These are phyloP conservation scores for Colletotrichum sp. DNA, from an alignment of 2,329 filamentous ascomycete genomes.

Conservation along the genomic window DNA sequence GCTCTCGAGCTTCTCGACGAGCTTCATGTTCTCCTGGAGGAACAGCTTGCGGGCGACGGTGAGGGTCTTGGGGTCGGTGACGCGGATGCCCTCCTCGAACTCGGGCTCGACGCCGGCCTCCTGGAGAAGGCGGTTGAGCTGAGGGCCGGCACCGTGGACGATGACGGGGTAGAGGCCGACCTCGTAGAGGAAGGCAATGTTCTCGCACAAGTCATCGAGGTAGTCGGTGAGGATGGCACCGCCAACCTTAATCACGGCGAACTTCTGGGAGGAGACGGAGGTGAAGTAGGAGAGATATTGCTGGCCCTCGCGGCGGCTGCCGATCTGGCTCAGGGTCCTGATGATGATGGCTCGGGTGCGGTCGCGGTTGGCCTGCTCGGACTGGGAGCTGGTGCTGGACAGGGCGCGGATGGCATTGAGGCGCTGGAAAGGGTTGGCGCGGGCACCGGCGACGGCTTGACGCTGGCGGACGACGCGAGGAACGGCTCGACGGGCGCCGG, in stretches of 20 bases:
- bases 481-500: constrained; percentile 46
- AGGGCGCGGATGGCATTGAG: constrained; percentile 29
- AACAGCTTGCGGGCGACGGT: constrained; percentile 91
- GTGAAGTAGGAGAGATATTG: constrained; percentile 98
- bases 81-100: constrained; percentile 94
- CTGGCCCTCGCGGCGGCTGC: constrained; percentile 93
- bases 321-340: constrained; percentile 92
- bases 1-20: constrained; percentile 87
- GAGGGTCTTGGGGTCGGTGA: constrained; percentile 95
- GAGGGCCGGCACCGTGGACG: constrained; percentile 92
- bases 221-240: constrained; percentile 96
- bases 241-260: constrained; percentile 97
- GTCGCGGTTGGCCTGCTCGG: constrained; percentile 48
- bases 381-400: constrained; percentile 35
- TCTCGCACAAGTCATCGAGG: constrained; percentile 87
- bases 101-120: constrained; percentile 92
- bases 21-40: constrained; percentile 91
- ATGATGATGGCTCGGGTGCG: constrained; percentile 82
- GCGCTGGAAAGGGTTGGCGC: constrained; percentile 26
- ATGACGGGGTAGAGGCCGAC: constrained; percentile 95
- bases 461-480: constrained; percentile 31
- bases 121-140: constrained; percentile 90
- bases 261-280: constrained; percentile 94
- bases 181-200: constrained; percentile 90
- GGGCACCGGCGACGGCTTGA: constrained; percentile 24